Conservation (phyloP, 2,329 filamentous ascomycete genomes). For the Paraphoma chrysanthemicola region DNA sequence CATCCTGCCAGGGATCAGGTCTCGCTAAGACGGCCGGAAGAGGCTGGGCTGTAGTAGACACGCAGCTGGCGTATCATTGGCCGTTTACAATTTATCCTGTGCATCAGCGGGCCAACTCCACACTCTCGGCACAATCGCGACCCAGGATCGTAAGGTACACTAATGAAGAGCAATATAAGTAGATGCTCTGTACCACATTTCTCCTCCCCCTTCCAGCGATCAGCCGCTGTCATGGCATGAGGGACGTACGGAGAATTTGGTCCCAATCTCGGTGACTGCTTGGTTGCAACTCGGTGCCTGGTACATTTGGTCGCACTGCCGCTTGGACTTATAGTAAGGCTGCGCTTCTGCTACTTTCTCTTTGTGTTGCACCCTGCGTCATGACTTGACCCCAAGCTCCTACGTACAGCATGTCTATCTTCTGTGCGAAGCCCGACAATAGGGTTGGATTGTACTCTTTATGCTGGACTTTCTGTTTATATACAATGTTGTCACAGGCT, state of each 20-base stretch:
- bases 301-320: conserved; percentile 16
- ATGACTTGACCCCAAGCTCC: conserved; percentile 10
- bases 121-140: conserved; percentile 27
- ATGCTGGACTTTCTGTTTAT: conserved; percentile 28
- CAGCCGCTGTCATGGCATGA: conserved; percentile 26
- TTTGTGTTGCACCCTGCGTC: conserved; percentile 9
- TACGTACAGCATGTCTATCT: conserved; percentile 17
- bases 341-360: conserved; percentile 16
- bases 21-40: conserved; percentile 27
- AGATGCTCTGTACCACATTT: conserved; percentile 28
- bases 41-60: conserved; percentile 22
- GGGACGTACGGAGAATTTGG: conserved; percentile 29
- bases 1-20: conserved; percentile 10
- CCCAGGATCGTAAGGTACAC: conserved; percentile 23
- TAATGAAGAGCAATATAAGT: conserved; percentile 44
- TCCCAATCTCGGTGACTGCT: conserved; percentile 32
- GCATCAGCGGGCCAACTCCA: conserved; percentile 30
- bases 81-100: conserved; percentile 39
- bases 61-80: conserved; percentile 30
- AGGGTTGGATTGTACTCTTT: conserved; percentile 12
- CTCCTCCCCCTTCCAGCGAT: conserved; percentile 23
- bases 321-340: conserved; percentile 26
- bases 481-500: conserved; percentile 22
- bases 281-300: conserved; percentile 19
- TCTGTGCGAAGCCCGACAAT: conserved; percentile 8